Conservation (phyloP, 805 yeast genomes). For the Candida insectorum region DNA sequence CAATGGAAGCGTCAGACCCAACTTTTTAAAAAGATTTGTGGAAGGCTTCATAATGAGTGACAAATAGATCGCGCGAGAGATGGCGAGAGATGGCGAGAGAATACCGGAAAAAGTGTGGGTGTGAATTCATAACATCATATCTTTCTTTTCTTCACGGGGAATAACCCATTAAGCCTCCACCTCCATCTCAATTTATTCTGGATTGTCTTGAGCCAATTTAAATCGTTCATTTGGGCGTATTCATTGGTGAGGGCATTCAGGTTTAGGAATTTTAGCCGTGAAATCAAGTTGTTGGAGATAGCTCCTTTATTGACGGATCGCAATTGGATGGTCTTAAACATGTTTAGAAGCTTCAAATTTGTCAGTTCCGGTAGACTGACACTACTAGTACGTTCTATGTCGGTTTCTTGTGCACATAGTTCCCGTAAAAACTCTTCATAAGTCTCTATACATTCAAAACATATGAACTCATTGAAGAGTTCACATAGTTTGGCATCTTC, state of each 20-base stretch:
- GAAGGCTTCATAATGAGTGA: constrained; percentile 6
- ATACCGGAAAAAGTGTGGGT: no score
- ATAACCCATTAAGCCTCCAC: constrained; percentile 20
- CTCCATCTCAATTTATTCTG: constrained; percentile 19
- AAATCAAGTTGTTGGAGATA: constrained; percentile 13
- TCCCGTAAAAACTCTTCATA: constrained; percentile 52
- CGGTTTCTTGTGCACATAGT: constrained; percentile 7
- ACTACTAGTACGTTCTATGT: no score
- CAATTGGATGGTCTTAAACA: constrained; percentile 12
- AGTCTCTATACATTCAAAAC: constrained; percentile 57
- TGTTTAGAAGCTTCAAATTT: constrained; percentile 11
- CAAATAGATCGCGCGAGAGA: no score
- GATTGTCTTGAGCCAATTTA: constrained; percentile 14
- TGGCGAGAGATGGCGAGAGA: no score
- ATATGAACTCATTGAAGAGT: constrained; percentile 51
- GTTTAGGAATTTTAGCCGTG: constrained; percentile 10
- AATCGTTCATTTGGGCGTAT: constrained; percentile 1
- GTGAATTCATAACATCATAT: not conserved
- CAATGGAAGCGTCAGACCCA: constrained; percentile 21
- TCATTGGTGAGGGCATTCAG: constrained; percentile 4
- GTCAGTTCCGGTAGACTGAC: constrained; percentile 9
- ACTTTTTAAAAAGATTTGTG: not conserved
- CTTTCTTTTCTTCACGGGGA: constrained; percentile 12
- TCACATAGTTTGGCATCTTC: constrained; percentile 9
- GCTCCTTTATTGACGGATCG: constrained; percentile 8